Base-by-base conservation (phyloP, 2,329 filamentous ascomycete species). In the Penicillium decumbens region DNA sequence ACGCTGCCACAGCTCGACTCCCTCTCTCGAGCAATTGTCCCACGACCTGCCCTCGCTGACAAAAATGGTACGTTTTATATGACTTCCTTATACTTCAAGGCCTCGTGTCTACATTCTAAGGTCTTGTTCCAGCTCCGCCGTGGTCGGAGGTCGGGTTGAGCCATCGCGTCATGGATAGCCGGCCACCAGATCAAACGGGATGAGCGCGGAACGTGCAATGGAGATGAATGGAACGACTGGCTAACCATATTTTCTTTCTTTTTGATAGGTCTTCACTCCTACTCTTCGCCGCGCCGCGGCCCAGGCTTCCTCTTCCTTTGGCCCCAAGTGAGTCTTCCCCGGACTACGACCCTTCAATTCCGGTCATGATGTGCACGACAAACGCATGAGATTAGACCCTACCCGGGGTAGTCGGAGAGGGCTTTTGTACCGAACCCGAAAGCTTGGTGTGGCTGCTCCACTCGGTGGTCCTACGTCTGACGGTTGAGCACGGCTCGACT, bases 221-320 rank as follows among this genome's bases (percentile, higher is more conserved):
- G 7, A 23, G 2, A 23, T 44, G n/a, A 18, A 30, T 28, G 23
- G n/a, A 32, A 46, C 53, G 41, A 39, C 47, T 49, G 46, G 51
- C 60, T 64, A 58, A 66, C 57, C 43, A 55, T 25, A 7, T 10
- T 33, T 35, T 20, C 43, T 41, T 40, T 24, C 28, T 33, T 40
- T 4, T 43, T 35, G 23, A 52, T 44, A 68, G 65, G 58, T 50
- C 50, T 68, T 70, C 62, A 59, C 64, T 55, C 58, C 66, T 47
- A 65, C 66, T 45, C 56, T 65, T 54, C 66, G 66, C 57, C 67
- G 66, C 44, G 65, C 66, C 51, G 66, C 65, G 58, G 63, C 62
- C 68, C 68, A 75, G 64, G 72, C 76, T 53, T 82, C 74, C 68
- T 80, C 78, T 65, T 77, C 76, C 49, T 82, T 78, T 64, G 80